Conservation (phyloP, 177 flowering plant species). For the Tripterygium wilfordii region DNA sequence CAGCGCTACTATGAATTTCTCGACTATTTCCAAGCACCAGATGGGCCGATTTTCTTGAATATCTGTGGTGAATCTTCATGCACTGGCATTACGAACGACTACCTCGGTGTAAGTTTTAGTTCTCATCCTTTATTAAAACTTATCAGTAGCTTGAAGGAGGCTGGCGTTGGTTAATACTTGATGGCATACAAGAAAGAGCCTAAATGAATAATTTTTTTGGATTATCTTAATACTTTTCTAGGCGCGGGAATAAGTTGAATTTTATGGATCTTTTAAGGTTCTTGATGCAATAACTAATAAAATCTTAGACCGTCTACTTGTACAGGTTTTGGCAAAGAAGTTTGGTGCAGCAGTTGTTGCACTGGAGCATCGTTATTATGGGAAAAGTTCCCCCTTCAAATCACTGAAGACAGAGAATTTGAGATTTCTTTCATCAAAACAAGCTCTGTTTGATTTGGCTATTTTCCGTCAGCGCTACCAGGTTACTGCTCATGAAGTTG, state of each 20-base stretch:
- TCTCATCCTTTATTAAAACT: neutral
- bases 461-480: conserved; percentile 82
- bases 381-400: conserved; percentile 87
- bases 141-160: no score
- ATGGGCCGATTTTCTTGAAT: conserved; percentile 83
- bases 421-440: conserved; percentile 85
- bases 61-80: conserved; percentile 90
- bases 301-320: no score
- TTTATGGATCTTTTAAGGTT: no score
- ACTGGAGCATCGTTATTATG: conserved; percentile 98
- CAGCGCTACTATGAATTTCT: conserved; percentile 90
- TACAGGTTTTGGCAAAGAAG: conserved; percentile 88
- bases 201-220: no score
- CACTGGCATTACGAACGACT: conserved; percentile 80
- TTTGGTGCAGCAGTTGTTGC: conserved; percentile 97
- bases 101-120: conserved; percentile 53
- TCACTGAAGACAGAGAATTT: conserved; percentile 64
- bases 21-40: conserved; percentile 60
- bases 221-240: no score
- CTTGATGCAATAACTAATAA: no score
- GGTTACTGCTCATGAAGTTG: no score
- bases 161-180: no score
- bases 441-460: conserved; percentile 96
- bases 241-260: no score
- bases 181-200: no score